phyloP scores from a whole-genome alignment of 2,329 filamentous ascomycete species.

The Cercospora beticola region DNA sequence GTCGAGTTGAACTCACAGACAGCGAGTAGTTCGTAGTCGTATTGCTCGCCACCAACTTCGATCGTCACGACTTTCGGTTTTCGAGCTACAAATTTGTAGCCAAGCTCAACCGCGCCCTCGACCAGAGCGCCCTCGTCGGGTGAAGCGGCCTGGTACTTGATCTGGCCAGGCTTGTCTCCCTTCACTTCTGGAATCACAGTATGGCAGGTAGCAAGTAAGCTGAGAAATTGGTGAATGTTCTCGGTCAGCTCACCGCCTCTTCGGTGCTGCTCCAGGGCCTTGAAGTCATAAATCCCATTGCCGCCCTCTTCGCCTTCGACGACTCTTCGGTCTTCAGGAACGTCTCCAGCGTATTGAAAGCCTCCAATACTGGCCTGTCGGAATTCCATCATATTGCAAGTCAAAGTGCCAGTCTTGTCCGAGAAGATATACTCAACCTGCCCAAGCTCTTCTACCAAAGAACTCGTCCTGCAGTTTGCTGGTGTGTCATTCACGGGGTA shows the following conservation, averaged over 20 bases:
- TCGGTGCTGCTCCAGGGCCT: constrained; percentile 69
- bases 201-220: constrained; percentile 85
- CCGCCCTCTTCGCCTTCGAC: constrained; percentile 71
- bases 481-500: constrained; percentile 94
- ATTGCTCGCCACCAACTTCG: constrained; percentile 67
- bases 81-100: constrained; percentile 86
- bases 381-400: constrained; percentile 99
- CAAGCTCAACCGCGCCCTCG: constrained; percentile 79
- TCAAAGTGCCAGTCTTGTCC: constrained; percentile 94
- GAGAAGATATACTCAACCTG: constrained; percentile 99
- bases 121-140: constrained; percentile 97
- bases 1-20: constrained; percentile 99
- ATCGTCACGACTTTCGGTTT: constrained; percentile 89
- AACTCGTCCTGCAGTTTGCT: constrained; percentile 92
- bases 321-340: constrained; percentile 85
- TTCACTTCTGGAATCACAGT: constrained; percentile 92
- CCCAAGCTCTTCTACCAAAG: constrained; percentile 91
- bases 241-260: constrained; percentile 53
- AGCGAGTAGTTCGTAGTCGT: constrained; percentile 85
- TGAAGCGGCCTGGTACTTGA: constrained; percentile 97
- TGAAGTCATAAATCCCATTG: constrained; percentile 81
- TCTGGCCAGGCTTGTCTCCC: constrained; percentile 72
- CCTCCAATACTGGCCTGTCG: constrained; percentile 91
- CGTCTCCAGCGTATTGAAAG: constrained; percentile 87
- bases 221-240: constrained; percentile 80